Percentiles rank a stretch among this genome's conserved stretches.
Conservation (phyloP, 2,329 filamentous ascomycete species). For the Triangularia setosa region DNA sequence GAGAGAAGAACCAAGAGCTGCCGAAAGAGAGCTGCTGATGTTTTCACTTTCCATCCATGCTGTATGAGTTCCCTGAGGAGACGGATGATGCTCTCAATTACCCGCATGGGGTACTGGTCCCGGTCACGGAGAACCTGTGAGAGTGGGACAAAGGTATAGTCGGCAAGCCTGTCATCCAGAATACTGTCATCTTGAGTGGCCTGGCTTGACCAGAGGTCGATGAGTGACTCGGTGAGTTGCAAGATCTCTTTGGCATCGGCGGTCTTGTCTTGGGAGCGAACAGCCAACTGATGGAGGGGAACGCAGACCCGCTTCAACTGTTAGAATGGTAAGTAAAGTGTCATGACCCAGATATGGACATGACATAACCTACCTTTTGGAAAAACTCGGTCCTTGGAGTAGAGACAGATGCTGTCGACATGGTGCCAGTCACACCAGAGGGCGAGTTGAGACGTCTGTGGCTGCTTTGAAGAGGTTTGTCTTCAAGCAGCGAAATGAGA, state of each 20-base stretch:
- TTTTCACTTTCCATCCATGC: constrained; percentile 71
- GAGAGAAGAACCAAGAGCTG: constrained; percentile 83
- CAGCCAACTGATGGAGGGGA: constrained; percentile 25
- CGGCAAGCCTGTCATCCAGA: constrained; percentile 78
- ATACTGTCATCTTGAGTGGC: constrained; percentile 38
- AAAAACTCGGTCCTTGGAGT: constrained; percentile 35
- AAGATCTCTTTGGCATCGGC: constrained; percentile 23
- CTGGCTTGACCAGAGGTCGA: constrained; percentile 23
- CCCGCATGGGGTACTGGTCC: constrained; percentile 63
- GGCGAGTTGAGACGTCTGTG: neutral
- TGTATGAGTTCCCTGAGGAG: constrained; percentile 70
- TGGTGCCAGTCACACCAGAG: constrained; percentile 11
- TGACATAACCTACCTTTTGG: constrained; percentile 29
- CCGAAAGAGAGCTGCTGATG: constrained; percentile 69
- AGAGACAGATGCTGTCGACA: constrained; percentile 19
- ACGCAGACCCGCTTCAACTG: constrained; percentile 28
- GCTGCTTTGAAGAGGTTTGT: neutral
- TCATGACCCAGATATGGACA: neutral
- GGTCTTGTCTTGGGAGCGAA: constrained; percentile 21
- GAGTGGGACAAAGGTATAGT: constrained; percentile 93
- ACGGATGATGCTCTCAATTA: constrained; percentile 72
- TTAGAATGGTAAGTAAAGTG: neutral
- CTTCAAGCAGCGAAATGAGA: neutral
- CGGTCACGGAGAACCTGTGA: constrained; percentile 80
- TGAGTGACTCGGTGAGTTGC: constrained; percentile 18